Percentiles rank a stretch among this genome's conserved stretches.
Conservation (phyloP, 805 yeast genomes). For the Saccharomyces mikatae region DNA sequence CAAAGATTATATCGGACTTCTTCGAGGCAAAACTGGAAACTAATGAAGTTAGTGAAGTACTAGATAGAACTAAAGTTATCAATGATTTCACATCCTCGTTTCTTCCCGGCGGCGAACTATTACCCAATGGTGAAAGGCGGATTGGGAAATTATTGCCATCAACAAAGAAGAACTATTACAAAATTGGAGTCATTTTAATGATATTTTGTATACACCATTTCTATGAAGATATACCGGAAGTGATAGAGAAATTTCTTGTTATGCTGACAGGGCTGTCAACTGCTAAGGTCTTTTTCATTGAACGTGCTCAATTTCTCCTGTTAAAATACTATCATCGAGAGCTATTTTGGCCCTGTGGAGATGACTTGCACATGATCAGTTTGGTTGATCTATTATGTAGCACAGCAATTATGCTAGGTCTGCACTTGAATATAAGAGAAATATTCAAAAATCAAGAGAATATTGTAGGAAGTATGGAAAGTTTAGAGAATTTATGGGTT, state of each 20-base stretch:
- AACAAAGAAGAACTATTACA: constrained; percentile 21
- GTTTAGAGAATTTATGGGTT: constrained; percentile 22
- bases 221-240: constrained; percentile 11
- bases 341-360: constrained; percentile 14
- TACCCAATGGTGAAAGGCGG: constrained; percentile 5
- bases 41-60: constrained; percentile 7
- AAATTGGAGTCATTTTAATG: constrained; percentile 23
- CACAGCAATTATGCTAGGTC: constrained; percentile 18
- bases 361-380: constrained; percentile 16
- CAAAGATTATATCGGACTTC: constrained; percentile 8
- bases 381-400: constrained; percentile 11
- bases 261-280: constrained; percentile 23
- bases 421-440: constrained; percentile 16
- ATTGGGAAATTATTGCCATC: constrained; percentile 7
- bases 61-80: constrained; percentile 20
- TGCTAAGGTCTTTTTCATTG: constrained; percentile 23
- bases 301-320: constrained; percentile 23
- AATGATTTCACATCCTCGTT: constrained; percentile 16
- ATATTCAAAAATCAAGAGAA: constrained; percentile 13
- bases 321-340: constrained; percentile 9
- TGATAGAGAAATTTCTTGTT: constrained; percentile 15
- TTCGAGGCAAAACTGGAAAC: constrained; percentile 12
- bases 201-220: constrained; percentile 15
- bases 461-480: constrained; percentile 14
- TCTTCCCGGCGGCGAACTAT: constrained; percentile 3